Evolutionary conservation across 495 filamentous ascomycete genomes (phyloP), one percentile per base, ranked within the genome.

Genomic region (Amniculicola lignicola): DNA sequence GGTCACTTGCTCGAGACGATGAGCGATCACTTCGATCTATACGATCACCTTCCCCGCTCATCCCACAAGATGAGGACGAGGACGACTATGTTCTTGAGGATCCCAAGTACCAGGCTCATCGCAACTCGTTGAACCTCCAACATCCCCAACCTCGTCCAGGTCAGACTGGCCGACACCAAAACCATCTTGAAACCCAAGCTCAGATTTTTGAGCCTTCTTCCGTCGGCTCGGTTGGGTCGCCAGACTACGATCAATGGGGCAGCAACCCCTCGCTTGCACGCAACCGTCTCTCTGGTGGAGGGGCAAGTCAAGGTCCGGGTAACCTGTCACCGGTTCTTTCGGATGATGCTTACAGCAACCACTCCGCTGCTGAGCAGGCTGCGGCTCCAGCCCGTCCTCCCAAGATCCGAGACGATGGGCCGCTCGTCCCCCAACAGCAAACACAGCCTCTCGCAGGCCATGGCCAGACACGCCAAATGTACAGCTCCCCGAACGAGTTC

Each of bases 101-200:
- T 51, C 89, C 90, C 25, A 94, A 95, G 67, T 95, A 95, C 67
- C 83, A 88, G 64, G 89, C 88, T 15, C 88, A 95, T 69, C 88
- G 91, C 43, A 87, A 93, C 67, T 94, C 88, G 39, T 72, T 95
- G 24, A 90, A 91, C 64, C 73, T 96, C 5, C 84, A 91, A 67
- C 91, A 96, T 70, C 91, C 91, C 14, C 91, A 96, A 67, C 91
- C 91, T 23, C 82, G 88, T 12, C 86, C 81, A 49, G 89, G 89
- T 0, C 85, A 89, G 23, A 90, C 89, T 9, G 83, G 85, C 54
- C 85, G 86, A 23, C 90, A 90, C 68, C 87, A 91, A 67, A 82
- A 80, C 7, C 82, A 85, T 4, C 78, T 95, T 3, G 91, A 96
- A 68, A 82, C 78, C 4, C 82, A 90, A 64, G 91, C 90, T 9